These are phyloP conservation scores for Ziziphus jujuba DNA, from an alignment of 306 rosid genomes.

Conservation along the genomic window DNA sequence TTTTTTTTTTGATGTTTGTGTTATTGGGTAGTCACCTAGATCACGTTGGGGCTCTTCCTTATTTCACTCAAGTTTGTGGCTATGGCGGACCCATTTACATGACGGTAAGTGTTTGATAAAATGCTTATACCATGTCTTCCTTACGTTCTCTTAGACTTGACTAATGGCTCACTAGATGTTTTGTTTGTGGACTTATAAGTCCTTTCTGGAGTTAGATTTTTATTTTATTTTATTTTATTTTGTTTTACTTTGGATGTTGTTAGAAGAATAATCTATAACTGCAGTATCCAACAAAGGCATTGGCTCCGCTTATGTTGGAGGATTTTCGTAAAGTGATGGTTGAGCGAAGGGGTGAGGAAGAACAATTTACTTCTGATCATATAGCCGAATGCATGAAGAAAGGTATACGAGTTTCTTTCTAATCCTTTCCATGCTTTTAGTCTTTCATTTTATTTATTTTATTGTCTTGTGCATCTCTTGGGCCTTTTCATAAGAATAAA, in stretches of 20 bases:
- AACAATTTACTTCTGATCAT: slow-evolving; percentile 67
- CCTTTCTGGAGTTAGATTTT: neutral
- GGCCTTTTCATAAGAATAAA: no score
- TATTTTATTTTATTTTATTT: no score
- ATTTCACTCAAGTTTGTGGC: slow-evolving; percentile 91
- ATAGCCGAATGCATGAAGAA: slow-evolving; percentile 77
- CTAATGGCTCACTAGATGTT: neutral
- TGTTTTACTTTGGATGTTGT: neutral
- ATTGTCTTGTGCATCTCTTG: neutral
- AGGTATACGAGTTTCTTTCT: slow-evolving; percentile 43
- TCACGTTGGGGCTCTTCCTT: slow-evolving; percentile 84
- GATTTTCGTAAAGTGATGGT: slow-evolving; percentile 88
- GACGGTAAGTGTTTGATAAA: slow-evolving; percentile 73
- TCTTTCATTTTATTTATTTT: neutral
- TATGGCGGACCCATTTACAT: slow-evolving; percentile 82
- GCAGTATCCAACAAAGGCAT: slow-evolving; percentile 94
- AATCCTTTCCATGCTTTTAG: neutral
- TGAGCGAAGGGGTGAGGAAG: slow-evolving; percentile 91
- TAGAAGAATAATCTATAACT: slow-evolving; percentile 13
- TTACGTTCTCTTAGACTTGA: neutral
- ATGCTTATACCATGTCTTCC: slow-evolving; percentile 20
- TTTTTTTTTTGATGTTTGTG: slow-evolving; percentile 17
- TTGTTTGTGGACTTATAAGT: slow-evolving; percentile 5
- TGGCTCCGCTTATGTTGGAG: slow-evolving; percentile 88
- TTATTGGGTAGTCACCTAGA: slow-evolving; percentile 66